Percentiles rank a stretch among this genome's conserved stretches.
Conservation (phyloP, 306 rosid genomes). For the Biancaea sappan region DNA sequence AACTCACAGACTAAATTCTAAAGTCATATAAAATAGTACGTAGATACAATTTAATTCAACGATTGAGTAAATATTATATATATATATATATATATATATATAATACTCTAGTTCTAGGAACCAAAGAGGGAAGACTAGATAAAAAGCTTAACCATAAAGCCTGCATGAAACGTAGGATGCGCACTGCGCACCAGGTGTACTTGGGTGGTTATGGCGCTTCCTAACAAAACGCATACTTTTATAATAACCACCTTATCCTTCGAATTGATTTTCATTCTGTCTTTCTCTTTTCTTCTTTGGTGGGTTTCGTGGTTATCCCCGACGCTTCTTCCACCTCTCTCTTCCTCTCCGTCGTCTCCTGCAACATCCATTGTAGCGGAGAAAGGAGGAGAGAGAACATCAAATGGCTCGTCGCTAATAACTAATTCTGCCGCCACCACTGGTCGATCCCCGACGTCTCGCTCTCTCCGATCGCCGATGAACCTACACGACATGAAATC, state of each 20-base stretch:
- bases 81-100: no score
- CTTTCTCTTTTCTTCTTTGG: not conserved
- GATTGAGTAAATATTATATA: no score
- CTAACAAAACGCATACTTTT: not conserved
- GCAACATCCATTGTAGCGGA: not conserved
- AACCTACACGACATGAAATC: constrained; percentile 47
- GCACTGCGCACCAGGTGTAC: constrained; percentile 25
- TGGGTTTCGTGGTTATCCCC: no score
- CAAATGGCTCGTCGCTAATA: not conserved
- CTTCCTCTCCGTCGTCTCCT: not conserved
- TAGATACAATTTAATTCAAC: no score
- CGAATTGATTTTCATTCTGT: not conserved
- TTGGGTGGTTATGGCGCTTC: constrained; percentile 1
- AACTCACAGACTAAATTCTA: no score
- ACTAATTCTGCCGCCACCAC: no score
- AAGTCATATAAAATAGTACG: no score
- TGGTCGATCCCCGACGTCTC: no score
- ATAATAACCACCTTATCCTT: no score
- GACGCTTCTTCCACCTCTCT: constrained; percentile 1
- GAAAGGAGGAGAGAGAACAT: not conserved
- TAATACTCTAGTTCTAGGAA: not conserved
- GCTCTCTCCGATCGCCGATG: no score
- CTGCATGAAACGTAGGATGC: constrained; percentile 28
- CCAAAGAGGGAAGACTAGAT: constrained; percentile 1
- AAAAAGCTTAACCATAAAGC: constrained; percentile 13